phyloP scores from a whole-genome alignment of 2,329 filamentous ascomycete species.

The Laburnicola sp. region DNA sequence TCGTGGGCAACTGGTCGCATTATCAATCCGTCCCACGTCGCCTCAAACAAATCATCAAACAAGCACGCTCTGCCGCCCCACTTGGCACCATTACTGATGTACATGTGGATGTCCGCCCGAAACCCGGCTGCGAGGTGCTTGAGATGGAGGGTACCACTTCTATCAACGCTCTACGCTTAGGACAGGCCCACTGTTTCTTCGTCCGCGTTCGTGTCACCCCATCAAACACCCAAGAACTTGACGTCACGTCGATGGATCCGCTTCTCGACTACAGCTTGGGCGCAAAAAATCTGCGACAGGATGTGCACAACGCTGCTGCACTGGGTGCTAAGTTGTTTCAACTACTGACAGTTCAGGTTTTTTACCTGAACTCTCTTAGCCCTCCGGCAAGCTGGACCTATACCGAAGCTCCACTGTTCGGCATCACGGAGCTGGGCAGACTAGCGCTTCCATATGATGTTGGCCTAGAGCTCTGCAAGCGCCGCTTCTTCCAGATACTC shows the following conservation, averaged over 20 bases:
- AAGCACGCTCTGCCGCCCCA: slow-evolving; percentile 29
- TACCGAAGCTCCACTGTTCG: slow-evolving; percentile 26
- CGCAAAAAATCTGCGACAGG: slow-evolving; percentile 24
- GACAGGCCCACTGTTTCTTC: slow-evolving; percentile 29
- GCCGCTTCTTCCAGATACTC: slow-evolving; percentile 25
- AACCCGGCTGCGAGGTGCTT: slow-evolving; percentile 32
- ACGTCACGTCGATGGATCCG: slow-evolving; percentile 24
- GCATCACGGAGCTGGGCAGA: slow-evolving; percentile 26
- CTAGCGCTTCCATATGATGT: slow-evolving; percentile 22
- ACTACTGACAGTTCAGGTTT: slow-evolving; percentile 30
- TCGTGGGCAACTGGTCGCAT: slow-evolving; percentile 29
- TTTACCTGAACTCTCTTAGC: slow-evolving; percentile 27
- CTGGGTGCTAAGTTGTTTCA: slow-evolving; percentile 27
- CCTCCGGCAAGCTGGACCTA: slow-evolving; percentile 27
- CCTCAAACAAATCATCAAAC: slow-evolving; percentile 30
- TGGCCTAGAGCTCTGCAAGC: slow-evolving; percentile 28
- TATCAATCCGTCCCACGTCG: slow-evolving; percentile 27
- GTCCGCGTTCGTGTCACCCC: slow-evolving; percentile 23
- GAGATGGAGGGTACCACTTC: slow-evolving; percentile 20
- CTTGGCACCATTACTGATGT: slow-evolving; percentile 26
- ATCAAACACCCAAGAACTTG: slow-evolving; percentile 18
- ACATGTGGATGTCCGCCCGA: slow-evolving; percentile 25
- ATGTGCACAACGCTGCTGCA: slow-evolving; percentile 21
- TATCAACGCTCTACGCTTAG: slow-evolving; percentile 26
- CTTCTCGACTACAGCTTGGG: slow-evolving; percentile 28